These are phyloP conservation scores for Haematococcus sp. DNA, from an alignment of 139 green algal genomes.

Conservation along the genomic window DNA sequence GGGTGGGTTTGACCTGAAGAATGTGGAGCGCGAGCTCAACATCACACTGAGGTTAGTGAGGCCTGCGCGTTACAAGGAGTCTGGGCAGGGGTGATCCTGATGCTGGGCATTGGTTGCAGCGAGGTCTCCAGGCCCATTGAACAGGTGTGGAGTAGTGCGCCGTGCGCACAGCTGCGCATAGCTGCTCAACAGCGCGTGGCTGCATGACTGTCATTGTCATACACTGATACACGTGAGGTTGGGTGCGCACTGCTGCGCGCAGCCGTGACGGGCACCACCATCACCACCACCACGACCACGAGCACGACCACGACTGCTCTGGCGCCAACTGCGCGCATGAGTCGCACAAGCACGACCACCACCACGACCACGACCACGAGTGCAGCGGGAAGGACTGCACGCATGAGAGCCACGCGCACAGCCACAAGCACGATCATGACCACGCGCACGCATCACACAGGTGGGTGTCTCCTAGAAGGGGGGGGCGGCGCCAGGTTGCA, in stretches of 20 bases:
- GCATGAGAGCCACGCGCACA: constrained; percentile 29
- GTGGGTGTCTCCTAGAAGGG: too few species aligned
- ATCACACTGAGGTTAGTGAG: constrained; percentile 3
- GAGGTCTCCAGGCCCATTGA: constrained; percentile 12
- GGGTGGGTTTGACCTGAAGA: constrained; percentile 90
- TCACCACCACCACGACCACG: constrained; percentile 23
- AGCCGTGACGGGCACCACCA: not conserved
- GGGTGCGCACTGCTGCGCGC: too few species aligned
- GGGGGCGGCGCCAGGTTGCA: too few species aligned
- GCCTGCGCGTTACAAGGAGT: not conserved
- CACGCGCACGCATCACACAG: too few species aligned
- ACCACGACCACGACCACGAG: constrained; percentile 31
- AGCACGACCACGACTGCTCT: constrained; percentile 30
- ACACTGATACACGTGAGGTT: too few species aligned
- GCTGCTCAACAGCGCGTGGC: too few species aligned
- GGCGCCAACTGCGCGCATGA: constrained; percentile 20
- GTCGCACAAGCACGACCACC: constrained; percentile 19
- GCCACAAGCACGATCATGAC: constrained; percentile 12
- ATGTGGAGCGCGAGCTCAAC: constrained; percentile 68
- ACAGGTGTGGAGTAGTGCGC: not conserved
- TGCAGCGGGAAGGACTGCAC: constrained; percentile 14
- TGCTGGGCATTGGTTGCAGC: not conserved
- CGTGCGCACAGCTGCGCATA: too few species aligned
- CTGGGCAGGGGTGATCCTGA: not conserved
- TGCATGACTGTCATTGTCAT: too few species aligned